These are phyloP conservation scores for Yamagishiella unicocca DNA, from an alignment of 139 green algal genomes.

Conservation along the genomic window DNA sequence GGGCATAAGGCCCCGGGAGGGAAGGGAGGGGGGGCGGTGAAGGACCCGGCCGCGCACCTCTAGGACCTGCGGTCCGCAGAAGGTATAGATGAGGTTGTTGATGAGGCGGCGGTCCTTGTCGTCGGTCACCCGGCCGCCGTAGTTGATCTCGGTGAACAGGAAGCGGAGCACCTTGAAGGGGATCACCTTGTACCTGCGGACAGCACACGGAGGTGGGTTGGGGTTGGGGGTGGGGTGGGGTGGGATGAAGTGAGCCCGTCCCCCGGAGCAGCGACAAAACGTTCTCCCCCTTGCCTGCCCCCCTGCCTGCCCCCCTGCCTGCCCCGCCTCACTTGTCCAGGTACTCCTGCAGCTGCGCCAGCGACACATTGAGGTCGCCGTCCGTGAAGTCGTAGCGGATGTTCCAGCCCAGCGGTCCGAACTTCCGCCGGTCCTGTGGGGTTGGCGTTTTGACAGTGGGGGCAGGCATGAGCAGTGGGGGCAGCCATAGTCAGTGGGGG, in stretches of 20 bases:
- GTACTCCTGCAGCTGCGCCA: constrained; percentile 83
- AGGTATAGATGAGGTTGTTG: constrained; percentile 77
- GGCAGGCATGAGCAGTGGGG: background rate
- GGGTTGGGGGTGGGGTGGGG: background rate
- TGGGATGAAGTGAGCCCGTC: background rate
- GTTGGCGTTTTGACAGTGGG: background rate
- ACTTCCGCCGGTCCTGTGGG: constrained; percentile 79
- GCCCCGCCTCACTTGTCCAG: constrained; percentile 64
- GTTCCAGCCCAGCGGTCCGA: constrained; percentile 87
- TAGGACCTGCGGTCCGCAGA: constrained; percentile 68
- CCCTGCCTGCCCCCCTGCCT: background rate
- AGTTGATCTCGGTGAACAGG: constrained; percentile 87
- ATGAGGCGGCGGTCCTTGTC: constrained; percentile 85
- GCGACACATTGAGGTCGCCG: constrained; percentile 79
- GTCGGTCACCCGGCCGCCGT: constrained; percentile 84
- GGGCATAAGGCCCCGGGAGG: too few relatives aligned
- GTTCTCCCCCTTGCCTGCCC: background rate
- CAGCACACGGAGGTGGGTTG: background rate
- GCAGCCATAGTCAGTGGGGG: background rate
- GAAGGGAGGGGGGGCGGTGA: background rate
- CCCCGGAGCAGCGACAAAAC: too few relatives aligned
- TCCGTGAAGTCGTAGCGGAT: constrained; percentile 89
- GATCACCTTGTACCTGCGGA: constrained; percentile 53
- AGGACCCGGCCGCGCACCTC: background rate
- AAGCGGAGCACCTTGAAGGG: constrained; percentile 75